phyloP scores from a whole-genome alignment of 345 rosid genomes.

The Euphorbia tirucalli region DNA sequence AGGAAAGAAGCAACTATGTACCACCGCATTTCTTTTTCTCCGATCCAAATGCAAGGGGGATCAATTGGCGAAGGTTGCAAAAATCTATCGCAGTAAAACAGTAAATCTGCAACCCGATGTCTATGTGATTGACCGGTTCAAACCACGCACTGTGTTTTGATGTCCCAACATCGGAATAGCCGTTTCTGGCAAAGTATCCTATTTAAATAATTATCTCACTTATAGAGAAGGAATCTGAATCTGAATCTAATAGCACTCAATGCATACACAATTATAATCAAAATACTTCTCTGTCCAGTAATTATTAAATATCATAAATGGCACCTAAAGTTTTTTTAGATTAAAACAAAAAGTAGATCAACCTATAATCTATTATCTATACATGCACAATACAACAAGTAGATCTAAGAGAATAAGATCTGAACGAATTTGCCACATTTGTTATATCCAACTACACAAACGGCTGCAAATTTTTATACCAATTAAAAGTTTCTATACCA shows the following conservation, averaged over 20 bases:
- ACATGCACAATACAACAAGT: background rate
- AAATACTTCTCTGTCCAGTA: background rate
- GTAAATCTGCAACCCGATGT: background rate
- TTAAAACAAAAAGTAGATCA: background rate
- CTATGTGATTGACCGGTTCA: background rate
- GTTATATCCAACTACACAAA: too few species aligned
- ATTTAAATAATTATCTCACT: too few species aligned
- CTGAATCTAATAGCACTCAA: too few species aligned
- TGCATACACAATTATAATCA: too few species aligned
- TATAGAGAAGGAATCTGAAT: too few species aligned
- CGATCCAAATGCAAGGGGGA: background rate
- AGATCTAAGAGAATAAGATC: too few species aligned
- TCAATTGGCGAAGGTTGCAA: background rate
- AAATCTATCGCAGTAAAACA: background rate
- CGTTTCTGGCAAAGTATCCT: too few species aligned
- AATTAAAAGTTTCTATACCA: too few species aligned
- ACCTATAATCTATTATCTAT: too few species aligned
- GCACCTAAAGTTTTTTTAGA: background rate
- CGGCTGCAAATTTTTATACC: too few species aligned
- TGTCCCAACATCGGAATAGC: background rate
- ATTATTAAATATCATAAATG: background rate
- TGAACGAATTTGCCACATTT: too few species aligned
- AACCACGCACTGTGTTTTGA: background rate
- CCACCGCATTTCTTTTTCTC: conserved; percentile 37
- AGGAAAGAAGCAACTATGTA: conserved; percentile 50